Percentiles rank a stretch among this genome's conserved stretches.
phyloP scores from a whole-genome alignment of 169 alveolate species.

The Toxoplasma gondii region DNA sequence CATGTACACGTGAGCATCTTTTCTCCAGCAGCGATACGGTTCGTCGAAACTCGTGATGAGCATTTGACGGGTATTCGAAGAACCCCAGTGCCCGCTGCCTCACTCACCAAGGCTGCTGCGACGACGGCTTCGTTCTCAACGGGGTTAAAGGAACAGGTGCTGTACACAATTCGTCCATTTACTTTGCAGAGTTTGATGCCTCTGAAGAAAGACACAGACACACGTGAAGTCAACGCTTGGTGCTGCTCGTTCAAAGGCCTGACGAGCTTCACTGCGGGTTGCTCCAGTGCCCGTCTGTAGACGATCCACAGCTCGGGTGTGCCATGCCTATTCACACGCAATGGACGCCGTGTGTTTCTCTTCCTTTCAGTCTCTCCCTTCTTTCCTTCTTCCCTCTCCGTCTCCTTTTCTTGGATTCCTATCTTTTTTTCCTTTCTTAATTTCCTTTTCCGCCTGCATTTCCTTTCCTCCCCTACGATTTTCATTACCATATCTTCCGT shows the following conservation, averaged over 20 bases:
- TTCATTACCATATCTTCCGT: too few species aligned
- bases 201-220: conserved; percentile 62
- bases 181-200: conserved; percentile 86
- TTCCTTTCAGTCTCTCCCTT: too few species aligned
- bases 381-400: neutral
- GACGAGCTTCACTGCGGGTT: conserved; percentile 79
- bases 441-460: too few species aligned
- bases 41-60: too few species aligned
- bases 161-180: conserved; percentile 91
- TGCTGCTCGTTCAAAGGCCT: conserved; percentile 29
- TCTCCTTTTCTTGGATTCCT: neutral
- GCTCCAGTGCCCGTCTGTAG: neutral
- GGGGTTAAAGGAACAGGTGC: conserved; percentile 95
- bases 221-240: neutral
- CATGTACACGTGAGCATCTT: too few species aligned
- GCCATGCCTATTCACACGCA: too few species aligned
- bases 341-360: too few species aligned
- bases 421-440: neutral
- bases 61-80: too few species aligned
- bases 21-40: too few species aligned
- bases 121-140: conserved; percentile 96
- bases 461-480: too few species aligned
- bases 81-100: too few species aligned
- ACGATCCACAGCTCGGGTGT: too few species aligned
- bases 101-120: conserved; percentile 78